Base-by-base conservation (phyloP, 108 stramenopile genomes). In the Nitzschia sp. region DNA sequence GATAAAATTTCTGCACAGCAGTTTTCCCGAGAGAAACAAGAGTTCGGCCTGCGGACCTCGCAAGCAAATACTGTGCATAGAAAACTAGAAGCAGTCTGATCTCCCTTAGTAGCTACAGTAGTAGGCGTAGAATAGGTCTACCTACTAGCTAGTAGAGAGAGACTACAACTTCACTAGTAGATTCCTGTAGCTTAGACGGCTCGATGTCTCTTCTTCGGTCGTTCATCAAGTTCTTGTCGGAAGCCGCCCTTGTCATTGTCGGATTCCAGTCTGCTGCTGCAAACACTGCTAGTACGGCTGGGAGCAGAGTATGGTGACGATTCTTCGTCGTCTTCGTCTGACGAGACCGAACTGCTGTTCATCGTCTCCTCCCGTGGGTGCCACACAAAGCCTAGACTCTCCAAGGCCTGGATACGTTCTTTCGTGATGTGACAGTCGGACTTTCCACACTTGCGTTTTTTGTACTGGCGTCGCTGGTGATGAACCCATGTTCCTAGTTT, bases 371-470 rank as follows among this genome's bases (percentile, higher is more conserved):
- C 58, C 19, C 64, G 74, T 2, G 73, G 53, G 32, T 80, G 69
- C 87, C 87, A 88, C 25, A 72, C 50, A 54, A 88, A 88, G 0
- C 79, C 84, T 23, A 83, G 41, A 0, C 35, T 38, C 41, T 85
- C 77, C 28, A 85, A 59, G 0, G 62, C 58, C 21, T 74, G 58
- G 13, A 67, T 71, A 4, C 77, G 65, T 35, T 60, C 66, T 22
- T 45, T 33, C 1, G 78, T 79, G 46, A 79, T 73, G 53, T 64
- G 47, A 26, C 41, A 59, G 33, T 15, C 16, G 16, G 35, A 17
- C 36, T 77, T 77, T 30, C 80, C 80, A 23, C 77, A 66, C 21
- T 68, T 38, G 28, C 60, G 53, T 19, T 69, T 34, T 33, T 79
- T 76, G 68, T 72, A 81, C 53, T 82, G 73, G n/a, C 64, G 63